Base-by-base conservation (phyloP, 1,284 basidiomycete species). In the Schizophyllum commune region DNA sequence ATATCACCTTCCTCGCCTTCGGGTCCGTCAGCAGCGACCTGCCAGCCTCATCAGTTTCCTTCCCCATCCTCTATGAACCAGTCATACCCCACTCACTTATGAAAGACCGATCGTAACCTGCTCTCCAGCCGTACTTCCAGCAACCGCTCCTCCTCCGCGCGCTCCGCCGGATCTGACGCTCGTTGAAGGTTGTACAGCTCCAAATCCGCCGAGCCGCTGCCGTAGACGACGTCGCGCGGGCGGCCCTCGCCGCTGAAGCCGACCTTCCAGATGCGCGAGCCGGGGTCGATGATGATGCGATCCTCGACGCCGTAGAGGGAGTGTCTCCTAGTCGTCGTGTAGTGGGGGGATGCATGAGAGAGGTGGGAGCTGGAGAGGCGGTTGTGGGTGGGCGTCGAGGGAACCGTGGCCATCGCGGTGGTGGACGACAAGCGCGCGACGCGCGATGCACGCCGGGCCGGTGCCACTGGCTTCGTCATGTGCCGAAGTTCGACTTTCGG, bases 11-110 rank as follows among this genome's bases (percentile, higher is more conserved):
- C 57, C 96, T 84, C 39, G 92, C 88, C 72, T 94, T 96, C 0
- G 96, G 91, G 71, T 98, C 97, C 64, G 92, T 91, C 72, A 98
- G 81, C 55, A 99, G 81, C 61, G 93, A 90, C 68, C 94, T 96
- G 69, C 62, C 62, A 63, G 59, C 64, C 59, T 60, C 63, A 62
- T 68, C 67, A 68, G 69, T 64, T 51, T 32, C 20, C 34, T 32
- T 59, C 59, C 57, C 61, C 15, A 47, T 34, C 19, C 8, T 47
- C 13, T 54, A 33, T 62, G 52, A 32, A 54, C 57, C 52, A 2
- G 13, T 4, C 13, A 52, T 47, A 52, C 55, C n/a, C 61, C 7
- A 79, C 91, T 74, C 74, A 96, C 94, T 91, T 83, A 69, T 92
- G 89, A 72, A 94, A 97, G 3, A 94, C 88, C 27, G 84, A 81